These are phyloP conservation scores for Pseudocercospora cruenta DNA, from an alignment of 2,329 filamentous ascomycete genomes.

Conservation along the genomic window DNA sequence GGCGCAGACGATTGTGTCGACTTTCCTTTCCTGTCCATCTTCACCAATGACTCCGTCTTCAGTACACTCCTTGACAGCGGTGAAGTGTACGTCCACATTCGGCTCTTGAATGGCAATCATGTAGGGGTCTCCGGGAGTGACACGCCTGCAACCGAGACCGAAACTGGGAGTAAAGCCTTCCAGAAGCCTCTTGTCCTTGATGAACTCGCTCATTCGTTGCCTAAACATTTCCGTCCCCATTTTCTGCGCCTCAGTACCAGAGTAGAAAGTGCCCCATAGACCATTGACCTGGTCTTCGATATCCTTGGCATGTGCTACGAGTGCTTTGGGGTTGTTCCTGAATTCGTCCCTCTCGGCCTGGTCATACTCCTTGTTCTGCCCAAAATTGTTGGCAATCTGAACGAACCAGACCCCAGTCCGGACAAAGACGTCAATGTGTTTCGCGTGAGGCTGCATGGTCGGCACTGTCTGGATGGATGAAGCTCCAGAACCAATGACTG, in stretches of 20 bases:
- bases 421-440: constrained; percentile 53
- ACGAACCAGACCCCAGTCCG: constrained; percentile 48
- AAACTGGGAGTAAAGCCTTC: constrained; percentile 54
- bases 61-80: constrained; percentile 50
- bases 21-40: constrained; percentile 47
- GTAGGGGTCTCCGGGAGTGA: constrained; percentile 56
- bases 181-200: constrained; percentile 56
- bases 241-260: constrained; percentile 46
- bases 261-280: constrained; percentile 53
- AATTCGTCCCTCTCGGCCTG: constrained; percentile 49
- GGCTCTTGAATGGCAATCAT: constrained; percentile 55
- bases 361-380: constrained; percentile 50
- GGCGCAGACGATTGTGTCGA: constrained; percentile 51
- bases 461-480: constrained; percentile 53
- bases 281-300: constrained; percentile 49
- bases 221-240: constrained; percentile 44
- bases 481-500: constrained; percentile 51
- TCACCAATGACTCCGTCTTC: constrained; percentile 50
- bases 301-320: constrained; percentile 46
- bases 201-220: constrained; percentile 53
- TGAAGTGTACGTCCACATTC: constrained; percentile 57
- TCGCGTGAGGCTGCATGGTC: constrained; percentile 50
- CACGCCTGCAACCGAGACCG: constrained; percentile 50
- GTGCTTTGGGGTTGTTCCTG: constrained; percentile 45
- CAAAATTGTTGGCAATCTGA: constrained; percentile 51